phyloP scores from a whole-genome alignment of 225 moss, liverwort and hornwort genomes.

The Asterella californica region DNA sequence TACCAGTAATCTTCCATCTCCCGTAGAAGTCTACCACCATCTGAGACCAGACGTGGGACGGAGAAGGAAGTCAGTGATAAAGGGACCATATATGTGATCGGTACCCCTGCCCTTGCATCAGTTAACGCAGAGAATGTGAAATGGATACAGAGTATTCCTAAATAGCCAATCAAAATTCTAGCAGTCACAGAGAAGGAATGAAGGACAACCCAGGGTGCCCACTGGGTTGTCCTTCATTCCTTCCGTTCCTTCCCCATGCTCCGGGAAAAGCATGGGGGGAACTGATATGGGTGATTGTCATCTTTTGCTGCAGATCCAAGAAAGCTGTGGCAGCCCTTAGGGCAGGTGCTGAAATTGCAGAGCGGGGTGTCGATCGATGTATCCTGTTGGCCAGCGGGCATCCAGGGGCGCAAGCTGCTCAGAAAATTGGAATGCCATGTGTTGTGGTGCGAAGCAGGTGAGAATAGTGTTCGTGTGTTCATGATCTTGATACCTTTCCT shows the following conservation, averaged over 20 bases:
- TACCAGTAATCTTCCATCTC: not conserved
- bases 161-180: too few relatives aligned
- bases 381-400: slow-evolving; percentile 72
- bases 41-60: not conserved
- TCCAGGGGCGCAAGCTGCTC: slow-evolving; percentile 67
- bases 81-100: too few relatives aligned
- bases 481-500: not conserved
- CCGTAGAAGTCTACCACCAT: not conserved
- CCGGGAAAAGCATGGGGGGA: too few relatives aligned
- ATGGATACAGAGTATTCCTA: too few relatives aligned
- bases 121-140: too few relatives aligned
- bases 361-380: slow-evolving; percentile 54
- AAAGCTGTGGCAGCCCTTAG: slow-evolving; percentile 75
- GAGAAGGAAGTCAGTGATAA: not conserved
- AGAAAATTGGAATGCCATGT: slow-evolving; percentile 91
- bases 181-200: too few relatives aligned
- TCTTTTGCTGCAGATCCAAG: slow-evolving; percentile 48
- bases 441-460: slow-evolving; percentile 95
- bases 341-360: slow-evolving; percentile 76
- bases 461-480: not conserved
- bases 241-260: too few relatives aligned
- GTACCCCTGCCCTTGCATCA: too few relatives aligned
- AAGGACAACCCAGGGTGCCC: too few relatives aligned
- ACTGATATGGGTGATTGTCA: too few relatives aligned
- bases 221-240: too few relatives aligned